Base-by-base conservation (phyloP, 176 grass and related monocot species). In the Dendrocalamus sinicus region DNA sequence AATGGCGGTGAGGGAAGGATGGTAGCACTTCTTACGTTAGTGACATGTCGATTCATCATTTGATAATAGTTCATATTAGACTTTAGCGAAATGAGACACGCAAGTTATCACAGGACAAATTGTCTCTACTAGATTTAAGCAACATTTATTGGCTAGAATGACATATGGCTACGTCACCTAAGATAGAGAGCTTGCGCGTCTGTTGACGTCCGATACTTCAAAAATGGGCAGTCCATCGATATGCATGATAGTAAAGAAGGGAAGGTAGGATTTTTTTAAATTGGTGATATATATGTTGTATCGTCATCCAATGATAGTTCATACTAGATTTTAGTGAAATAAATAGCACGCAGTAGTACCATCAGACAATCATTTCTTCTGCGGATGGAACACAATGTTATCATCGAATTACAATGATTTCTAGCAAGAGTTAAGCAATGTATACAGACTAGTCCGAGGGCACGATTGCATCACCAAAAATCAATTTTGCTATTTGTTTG, bases 281-380 rank as follows among this genome's bases (percentile, higher is more conserved):
- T 62, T 1, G 4, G 12, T 62, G n/a, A 11, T 1, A 26, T 5
- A 39, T 39, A 39, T 39, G n/a, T 26, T 62, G 12, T 62, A 62
- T 1, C 0, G 4, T 23, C 23, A 24, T 4, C 2, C 8, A 0
- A n/a, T n/a, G 20, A 59, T 13, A 0, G 1, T 57, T 57, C 7
- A 57, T 57, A 22, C 19, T 57, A 57, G 2, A 57, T 22, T 57
- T 22, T 9, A 20, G 54, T 0, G 8, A 57, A 57, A 57, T 57
- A 20, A 57, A 7, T 57, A 19, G 3, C 8, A 9, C 51, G 7
- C 8, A 9, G 0, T 57, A 57, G 0, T 57, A 17, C 19, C 19
- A 0, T 3, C 7, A 57, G 8, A 57, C 15, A 57, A 57, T 57
- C 0, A 2, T 22, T 57, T 22, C 8, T 57, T 57, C 7, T 22